These are phyloP conservation scores for Serendipita indica DNA, from an alignment of 768 basidiomycete species.

Conservation along the genomic window DNA sequence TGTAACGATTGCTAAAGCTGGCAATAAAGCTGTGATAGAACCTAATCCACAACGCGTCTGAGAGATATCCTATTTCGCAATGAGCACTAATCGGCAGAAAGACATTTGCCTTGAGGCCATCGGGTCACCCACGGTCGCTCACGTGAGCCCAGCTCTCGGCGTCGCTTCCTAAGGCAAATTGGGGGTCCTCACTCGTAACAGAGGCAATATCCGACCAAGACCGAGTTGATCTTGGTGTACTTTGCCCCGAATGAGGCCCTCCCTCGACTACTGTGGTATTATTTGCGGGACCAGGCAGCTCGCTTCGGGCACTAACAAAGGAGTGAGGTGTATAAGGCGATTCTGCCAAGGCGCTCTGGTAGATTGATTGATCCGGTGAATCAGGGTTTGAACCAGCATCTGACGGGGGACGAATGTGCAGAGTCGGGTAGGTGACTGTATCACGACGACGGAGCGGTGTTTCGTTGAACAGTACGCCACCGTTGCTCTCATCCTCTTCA, in stretches of 20 bases:
- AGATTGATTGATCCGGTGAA: not conserved
- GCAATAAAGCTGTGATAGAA: too few species aligned
- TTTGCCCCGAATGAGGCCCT: not conserved
- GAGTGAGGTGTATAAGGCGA: not conserved
- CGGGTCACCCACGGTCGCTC: not conserved
- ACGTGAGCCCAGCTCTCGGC: constrained; percentile 4
- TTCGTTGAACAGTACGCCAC: too few species aligned
- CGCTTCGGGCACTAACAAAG: not conserved
- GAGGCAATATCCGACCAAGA: constrained; percentile 6
- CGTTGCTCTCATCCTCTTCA: not conserved
- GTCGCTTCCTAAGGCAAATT: constrained; percentile 3
- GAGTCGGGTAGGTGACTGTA: not conserved
- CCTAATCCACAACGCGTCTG: too few species aligned
- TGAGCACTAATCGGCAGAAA: too few species aligned
- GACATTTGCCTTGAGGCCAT: too few species aligned
- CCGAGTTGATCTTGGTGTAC: not conserved
- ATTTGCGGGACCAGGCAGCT: too few species aligned
- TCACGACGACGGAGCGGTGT: constrained; percentile 3
- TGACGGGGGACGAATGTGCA: not conserved
- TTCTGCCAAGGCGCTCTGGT: not conserved
- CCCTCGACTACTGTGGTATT: not conserved
- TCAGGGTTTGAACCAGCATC: not conserved
- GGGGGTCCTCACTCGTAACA: not conserved
- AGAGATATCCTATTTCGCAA: too few species aligned
- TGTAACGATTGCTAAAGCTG: not conserved